Evolutionary conservation across 2,329 filamentous ascomycete genomes (phyloP).

Genomic region (Botryotinia narcissicola): DNA sequence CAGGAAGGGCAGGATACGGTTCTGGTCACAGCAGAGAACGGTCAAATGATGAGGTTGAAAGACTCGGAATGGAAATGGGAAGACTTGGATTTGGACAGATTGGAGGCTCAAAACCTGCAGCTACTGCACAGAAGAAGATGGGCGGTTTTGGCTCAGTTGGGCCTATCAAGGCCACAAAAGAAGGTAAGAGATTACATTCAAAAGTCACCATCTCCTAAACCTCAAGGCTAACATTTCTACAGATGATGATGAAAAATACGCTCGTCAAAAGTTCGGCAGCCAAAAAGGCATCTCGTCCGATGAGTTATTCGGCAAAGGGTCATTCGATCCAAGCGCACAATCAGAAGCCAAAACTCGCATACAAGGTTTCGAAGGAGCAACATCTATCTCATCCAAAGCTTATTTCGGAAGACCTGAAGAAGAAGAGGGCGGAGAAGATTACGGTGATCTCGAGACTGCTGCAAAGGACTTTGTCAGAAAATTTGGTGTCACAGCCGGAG

Average conservation of each 20-base stretch:
- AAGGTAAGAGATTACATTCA: slow-evolving; percentile 51
- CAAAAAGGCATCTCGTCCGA: slow-evolving; percentile 98
- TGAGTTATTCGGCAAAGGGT: slow-evolving; percentile 93
- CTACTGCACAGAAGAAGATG: slow-evolving; percentile 51
- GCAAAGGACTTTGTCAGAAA: slow-evolving; percentile 95
- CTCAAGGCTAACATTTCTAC: slow-evolving; percentile 25
- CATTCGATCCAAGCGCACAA: slow-evolving; percentile 76
- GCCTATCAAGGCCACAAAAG: slow-evolving; percentile 64
- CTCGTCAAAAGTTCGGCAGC: slow-evolving; percentile 80
- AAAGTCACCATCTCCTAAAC: neutral
- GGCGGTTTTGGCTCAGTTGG: slow-evolving; percentile 85
- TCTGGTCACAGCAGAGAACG: slow-evolving; percentile 58
- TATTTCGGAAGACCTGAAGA: slow-evolving; percentile 96
- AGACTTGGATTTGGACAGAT: slow-evolving; percentile 38
- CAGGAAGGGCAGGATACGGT: slow-evolving; percentile 60
- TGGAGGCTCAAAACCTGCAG: slow-evolving; percentile 34
- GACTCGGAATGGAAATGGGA: slow-evolving; percentile 66
- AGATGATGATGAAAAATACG: slow-evolving; percentile 79
- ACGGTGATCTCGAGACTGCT: slow-evolving; percentile 86
- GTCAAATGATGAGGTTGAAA: slow-evolving; percentile 76
- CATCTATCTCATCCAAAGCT: slow-evolving; percentile 89
- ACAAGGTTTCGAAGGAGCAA: slow-evolving; percentile 89
- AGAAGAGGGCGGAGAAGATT: slow-evolving; percentile 69
- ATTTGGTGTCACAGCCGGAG: slow-evolving; percentile 92
- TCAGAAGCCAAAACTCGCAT: slow-evolving; percentile 84